Conservation (phyloP, 2,329 filamentous ascomycete genomes). For the Penicillium brevicompactum region DNA sequence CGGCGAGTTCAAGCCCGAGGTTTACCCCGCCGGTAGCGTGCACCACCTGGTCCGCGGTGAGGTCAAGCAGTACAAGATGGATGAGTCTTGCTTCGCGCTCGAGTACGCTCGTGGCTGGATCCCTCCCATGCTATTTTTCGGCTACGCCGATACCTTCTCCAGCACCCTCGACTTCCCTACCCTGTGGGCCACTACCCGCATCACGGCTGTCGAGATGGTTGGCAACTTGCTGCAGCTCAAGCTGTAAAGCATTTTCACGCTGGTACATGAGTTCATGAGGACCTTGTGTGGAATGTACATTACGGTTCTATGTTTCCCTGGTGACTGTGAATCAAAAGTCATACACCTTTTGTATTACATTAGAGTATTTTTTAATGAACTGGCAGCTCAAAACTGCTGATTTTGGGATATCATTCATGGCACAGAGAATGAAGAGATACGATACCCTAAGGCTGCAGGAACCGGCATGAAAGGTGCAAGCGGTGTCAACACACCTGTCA, state of each 20-base stretch:
- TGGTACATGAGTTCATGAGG: not conserved
- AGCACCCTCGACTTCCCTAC: constrained; percentile 86
- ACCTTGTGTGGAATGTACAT: constrained; percentile 10
- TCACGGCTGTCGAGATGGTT: constrained; percentile 78
- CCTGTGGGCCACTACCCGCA: constrained; percentile 72
- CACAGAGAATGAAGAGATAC: not conserved
- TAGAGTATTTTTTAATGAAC: not conserved
- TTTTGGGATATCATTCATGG: not conserved
- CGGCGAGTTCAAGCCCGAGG: constrained; percentile 40
- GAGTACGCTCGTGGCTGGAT: constrained; percentile 70
- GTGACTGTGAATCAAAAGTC: constrained; percentile 1
- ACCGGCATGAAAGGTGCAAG: not conserved
- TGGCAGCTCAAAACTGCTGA: not conserved
- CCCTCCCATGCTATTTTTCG: constrained; percentile 88
- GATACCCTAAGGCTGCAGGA: not conserved
- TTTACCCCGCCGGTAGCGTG: constrained; percentile 41
- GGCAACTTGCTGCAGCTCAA: constrained; percentile 71
- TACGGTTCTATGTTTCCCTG: not conserved
- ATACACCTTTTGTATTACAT: not conserved
- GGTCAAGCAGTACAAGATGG: constrained; percentile 70
- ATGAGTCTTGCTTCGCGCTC: constrained; percentile 40
- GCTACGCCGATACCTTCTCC: constrained; percentile 76
- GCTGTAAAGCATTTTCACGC: constrained; percentile 53
- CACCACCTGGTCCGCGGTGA: constrained; percentile 59
- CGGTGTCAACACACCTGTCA: not conserved